Conservation (phyloP, 371 early-diverging fungal species). For the Coemansia sp. region DNA sequence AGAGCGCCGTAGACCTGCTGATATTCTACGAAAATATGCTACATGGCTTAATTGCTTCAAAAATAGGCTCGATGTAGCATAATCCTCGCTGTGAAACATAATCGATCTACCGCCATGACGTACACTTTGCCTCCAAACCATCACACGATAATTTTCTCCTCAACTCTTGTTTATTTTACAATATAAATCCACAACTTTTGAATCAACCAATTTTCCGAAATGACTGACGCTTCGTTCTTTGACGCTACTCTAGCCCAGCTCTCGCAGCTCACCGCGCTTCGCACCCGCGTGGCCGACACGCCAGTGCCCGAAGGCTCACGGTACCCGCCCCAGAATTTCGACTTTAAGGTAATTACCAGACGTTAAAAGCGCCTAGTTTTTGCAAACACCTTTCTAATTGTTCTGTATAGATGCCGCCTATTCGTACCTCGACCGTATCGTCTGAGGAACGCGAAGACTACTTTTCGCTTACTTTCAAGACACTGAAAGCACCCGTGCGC, state of each 20-base stretch:
- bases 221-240: slow-evolving; percentile 20
- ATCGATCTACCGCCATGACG: too few relatives aligned
- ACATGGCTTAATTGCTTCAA: too few relatives aligned
- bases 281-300: slow-evolving; percentile 16
- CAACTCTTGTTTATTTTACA: too few relatives aligned
- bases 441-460: slow-evolving; percentile 35
- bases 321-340: slow-evolving; percentile 33
- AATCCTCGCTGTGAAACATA: neutral
- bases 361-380: neutral
- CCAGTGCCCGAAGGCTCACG: slow-evolving; percentile 19
- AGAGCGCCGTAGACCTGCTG: too few relatives aligned
- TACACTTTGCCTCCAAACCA: too few relatives aligned
- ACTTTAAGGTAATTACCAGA: slow-evolving; percentile 25
- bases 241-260: slow-evolving; percentile 43
- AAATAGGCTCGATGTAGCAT: neutral
- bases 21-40: too few relatives aligned
- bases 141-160: too few relatives aligned
- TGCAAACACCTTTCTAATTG: neutral
- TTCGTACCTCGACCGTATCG: slow-evolving; percentile 8
- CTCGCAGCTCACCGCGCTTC: slow-evolving; percentile 25
- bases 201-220: neutral
- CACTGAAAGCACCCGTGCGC: slow-evolving; percentile 42
- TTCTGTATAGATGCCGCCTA: slow-evolving; percentile 29
- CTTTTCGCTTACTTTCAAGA: slow-evolving; percentile 41
- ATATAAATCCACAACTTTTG: neutral